Conservation (phyloP, 306 rosid species). For the Vachellia pachyceras region DNA sequence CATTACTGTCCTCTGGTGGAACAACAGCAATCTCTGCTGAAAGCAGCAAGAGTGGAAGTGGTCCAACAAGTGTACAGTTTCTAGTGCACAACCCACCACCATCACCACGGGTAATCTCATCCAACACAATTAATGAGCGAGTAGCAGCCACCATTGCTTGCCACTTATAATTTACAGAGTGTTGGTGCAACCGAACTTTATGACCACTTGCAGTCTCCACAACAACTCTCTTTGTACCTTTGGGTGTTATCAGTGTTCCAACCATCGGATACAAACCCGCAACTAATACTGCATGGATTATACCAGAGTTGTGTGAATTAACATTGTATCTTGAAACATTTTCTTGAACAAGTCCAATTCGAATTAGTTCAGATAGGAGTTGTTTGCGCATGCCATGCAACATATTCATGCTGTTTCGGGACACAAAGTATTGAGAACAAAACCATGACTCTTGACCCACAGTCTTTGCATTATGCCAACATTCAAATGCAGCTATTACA, state of each 20-base stretch:
- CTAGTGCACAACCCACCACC: conserved; percentile 63
- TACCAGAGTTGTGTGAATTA: conserved; percentile 73
- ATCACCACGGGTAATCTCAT: conserved; percentile 83
- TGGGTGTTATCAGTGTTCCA: conserved; percentile 62
- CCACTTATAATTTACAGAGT: conserved; percentile 55
- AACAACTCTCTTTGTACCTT: conserved; percentile 36
- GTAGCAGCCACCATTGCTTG: conserved; percentile 24
- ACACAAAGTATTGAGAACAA: conserved; percentile 71
- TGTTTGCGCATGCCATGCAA: conserved; percentile 77
- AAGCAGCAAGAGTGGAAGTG: conserved; percentile 79
- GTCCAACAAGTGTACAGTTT: conserved; percentile 71
- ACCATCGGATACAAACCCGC: conserved; percentile 94
- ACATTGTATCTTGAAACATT: conserved; percentile 60
- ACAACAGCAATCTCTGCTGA: conserved; percentile 91
- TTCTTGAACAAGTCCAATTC: conserved; percentile 65
- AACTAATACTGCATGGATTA: conserved; percentile 77
- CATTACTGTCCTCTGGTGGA: conserved; percentile 41
- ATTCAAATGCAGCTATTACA: conserved; percentile 77
- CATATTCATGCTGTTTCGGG: conserved; percentile 70
- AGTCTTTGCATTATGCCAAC: conserved; percentile 75
- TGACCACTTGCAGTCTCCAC: conserved; percentile 65
- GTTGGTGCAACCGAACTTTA: conserved; percentile 68
- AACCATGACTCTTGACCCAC: conserved; percentile 62
- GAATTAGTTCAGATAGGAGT: conserved; percentile 71
- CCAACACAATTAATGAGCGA: conserved; percentile 59